phyloP scores from a whole-genome alignment of 345 rosid genomes.

The Boechera stricta region DNA sequence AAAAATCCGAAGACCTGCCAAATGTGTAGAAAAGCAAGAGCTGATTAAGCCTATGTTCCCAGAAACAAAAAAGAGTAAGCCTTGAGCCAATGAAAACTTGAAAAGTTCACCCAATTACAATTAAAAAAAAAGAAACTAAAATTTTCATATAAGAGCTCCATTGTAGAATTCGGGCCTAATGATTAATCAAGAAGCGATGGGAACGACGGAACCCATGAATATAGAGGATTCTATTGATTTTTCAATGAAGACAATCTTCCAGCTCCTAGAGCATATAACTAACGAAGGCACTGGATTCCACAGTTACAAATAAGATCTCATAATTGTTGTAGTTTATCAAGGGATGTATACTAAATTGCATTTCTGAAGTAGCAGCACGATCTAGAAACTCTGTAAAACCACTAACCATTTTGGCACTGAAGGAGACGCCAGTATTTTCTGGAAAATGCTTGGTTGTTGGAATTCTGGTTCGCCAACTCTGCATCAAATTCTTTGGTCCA shows the following conservation, averaged over 20 bases:
- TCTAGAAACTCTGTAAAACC: conserved; percentile 31
- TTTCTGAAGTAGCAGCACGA: conserved; percentile 19
- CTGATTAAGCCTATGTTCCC: not conserved
- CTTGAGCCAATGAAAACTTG: not conserved
- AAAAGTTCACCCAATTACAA: not conserved
- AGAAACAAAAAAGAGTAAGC: not conserved
- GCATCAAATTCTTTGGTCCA: conserved; percentile 92
- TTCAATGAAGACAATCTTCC: conserved; percentile 8
- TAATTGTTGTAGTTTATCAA: not conserved
- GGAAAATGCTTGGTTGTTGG: conserved; percentile 86
- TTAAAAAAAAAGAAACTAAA: not conserved
- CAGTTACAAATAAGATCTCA: conserved; percentile 8
- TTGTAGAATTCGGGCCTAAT: not conserved
- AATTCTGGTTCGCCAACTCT: conserved; percentile 75
- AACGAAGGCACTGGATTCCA: conserved; percentile 17
- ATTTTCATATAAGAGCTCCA: not conserved
- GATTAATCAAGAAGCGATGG: not conserved
- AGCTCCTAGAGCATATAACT: conserved; percentile 24
- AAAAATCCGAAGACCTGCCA: conserved; percentile 98
- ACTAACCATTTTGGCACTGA: conserved; percentile 96
- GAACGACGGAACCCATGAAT: not conserved
- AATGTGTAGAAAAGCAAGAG: conserved; percentile 21
- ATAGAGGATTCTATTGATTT: not conserved
- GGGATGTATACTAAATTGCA: conserved; percentile 12
- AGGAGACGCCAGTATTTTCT: conserved; percentile 99